Evolutionary conservation across 2,329 filamentous ascomycete genomes (phyloP).

Genomic region (Sporothrix pallida): DNA sequence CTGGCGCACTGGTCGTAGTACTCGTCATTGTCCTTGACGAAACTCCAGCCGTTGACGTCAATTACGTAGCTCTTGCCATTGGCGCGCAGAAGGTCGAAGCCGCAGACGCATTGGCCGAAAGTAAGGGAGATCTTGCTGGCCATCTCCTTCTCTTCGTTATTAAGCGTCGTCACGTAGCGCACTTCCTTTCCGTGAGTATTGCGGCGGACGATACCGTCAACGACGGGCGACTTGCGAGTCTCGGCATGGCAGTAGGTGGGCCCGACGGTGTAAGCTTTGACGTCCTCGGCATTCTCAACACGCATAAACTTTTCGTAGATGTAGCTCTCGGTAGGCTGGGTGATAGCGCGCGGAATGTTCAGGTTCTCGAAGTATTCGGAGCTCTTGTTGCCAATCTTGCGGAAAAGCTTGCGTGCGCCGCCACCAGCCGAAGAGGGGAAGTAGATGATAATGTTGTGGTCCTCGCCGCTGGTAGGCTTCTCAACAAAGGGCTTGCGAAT

Average conservation of each 20-base stretch:
- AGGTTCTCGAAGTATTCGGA: constrained; percentile 88
- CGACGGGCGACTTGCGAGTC: constrained; percentile 94
- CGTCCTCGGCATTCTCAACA: constrained; percentile 96
- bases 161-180: constrained; percentile 88
- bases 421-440: constrained; percentile 86
- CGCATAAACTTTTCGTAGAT: constrained; percentile 97
- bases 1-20: constrained; percentile 92
- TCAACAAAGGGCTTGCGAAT: constrained; percentile 96
- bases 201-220: constrained; percentile 91
- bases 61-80: constrained; percentile 94
- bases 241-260: constrained; percentile 93
- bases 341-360: constrained; percentile 76
- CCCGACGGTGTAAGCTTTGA: constrained; percentile 97
- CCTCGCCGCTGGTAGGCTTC: constrained; percentile 96
- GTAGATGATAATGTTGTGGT: constrained; percentile 99
- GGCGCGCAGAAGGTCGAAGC: constrained; percentile 90
- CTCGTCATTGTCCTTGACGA: constrained; percentile 98
- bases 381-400: constrained; percentile 98
- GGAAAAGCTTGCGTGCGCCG: constrained; percentile 88
- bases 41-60: constrained; percentile 99
- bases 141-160: constrained; percentile 79
- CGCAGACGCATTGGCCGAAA: constrained; percentile 94
- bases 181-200: constrained; percentile 98
- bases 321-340: constrained; percentile 81
- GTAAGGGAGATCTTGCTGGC: constrained; percentile 88